Evolutionary conservation across 352 stramenopile genomes (phyloP), one percentile per base, ranked within the genome.

Genomic region (Phytopythium montanum): DNA sequence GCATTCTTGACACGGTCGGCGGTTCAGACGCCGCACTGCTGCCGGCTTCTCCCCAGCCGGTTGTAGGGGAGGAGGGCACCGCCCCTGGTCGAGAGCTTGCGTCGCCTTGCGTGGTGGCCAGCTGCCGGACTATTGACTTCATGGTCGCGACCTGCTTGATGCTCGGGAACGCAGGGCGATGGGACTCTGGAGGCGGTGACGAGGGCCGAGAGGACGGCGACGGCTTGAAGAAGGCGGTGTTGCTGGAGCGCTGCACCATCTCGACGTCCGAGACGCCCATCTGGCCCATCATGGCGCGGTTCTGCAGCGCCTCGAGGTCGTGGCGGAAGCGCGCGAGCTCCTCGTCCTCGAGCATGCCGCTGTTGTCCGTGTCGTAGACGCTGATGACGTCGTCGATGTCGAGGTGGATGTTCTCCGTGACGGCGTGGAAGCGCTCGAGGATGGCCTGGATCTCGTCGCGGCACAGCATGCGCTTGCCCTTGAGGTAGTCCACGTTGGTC

Each of bases 331-430:
- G 81, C 6, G 66, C 72, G n/a, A 92, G 69, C 51, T 89, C 83
- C 9, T 88, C 77, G 56, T 90, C 81, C 56, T 92, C 80, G 5
- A 92, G 70, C 65, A 82, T 89, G 13, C 83, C 83, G 59, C 74
- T 92, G 56, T 87, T 88, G 61, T 92, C 76, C 0, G 75, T 85
- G 59, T 92, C 83, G 64, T 92, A 92, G 21, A 92, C 80, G 50
- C 76, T 78, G 59, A 92, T 90, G 41, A 92, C 70, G 34, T 90
- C 83, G 60, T 92, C 81, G 31, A 90, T 82, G 54, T 89, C 70
- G 4, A 92, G 66, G 31, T 89, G 75, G 26, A 92, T 88, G 33
- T 83, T 76, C 38, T 89, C 80, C 0, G 77, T 87, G 6, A 92
- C 79, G 5, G 81, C 78, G 62, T 92, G 79, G 54, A 90, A 90